These are phyloP conservation scores for Lavandula angustifolia DNA, from an alignment of 257 asterid genomes.

Conservation along the genomic window DNA sequence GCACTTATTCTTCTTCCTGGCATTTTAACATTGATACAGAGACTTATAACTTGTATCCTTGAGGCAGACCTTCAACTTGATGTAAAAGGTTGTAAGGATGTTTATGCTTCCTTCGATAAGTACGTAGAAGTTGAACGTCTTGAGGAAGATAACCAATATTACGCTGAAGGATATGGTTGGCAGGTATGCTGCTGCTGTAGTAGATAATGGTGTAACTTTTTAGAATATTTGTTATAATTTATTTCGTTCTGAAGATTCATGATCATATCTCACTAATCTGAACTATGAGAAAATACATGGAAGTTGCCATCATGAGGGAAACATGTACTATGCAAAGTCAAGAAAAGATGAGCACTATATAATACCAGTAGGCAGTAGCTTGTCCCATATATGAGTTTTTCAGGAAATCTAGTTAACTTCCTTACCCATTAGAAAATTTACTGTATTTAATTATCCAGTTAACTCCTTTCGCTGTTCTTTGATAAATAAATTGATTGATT, in stretches of 20 bases:
- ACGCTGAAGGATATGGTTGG: slow-evolving; percentile 89
- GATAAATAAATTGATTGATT: slow-evolving; percentile 25
- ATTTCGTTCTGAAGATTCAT: slow-evolving; percentile 20
- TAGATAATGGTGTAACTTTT: slow-evolving; percentile 21
- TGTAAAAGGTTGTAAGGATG: slow-evolving; percentile 94
- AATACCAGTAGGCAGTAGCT: not conserved
- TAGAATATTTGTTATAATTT: slow-evolving; percentile 10
- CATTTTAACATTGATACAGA: slow-evolving; percentile 13
- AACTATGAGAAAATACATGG: slow-evolving; percentile 7
- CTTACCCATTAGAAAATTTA: not conserved
- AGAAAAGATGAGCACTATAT: slow-evolving; percentile 8
- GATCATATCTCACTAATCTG: slow-evolving; percentile 7
- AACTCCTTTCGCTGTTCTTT: slow-evolving; percentile 26
- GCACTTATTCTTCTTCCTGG: slow-evolving; percentile 19
- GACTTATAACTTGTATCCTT: slow-evolving; percentile 32
- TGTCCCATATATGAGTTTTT: slow-evolving; percentile 7
- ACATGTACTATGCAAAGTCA: slow-evolving; percentile 9
- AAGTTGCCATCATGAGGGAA: slow-evolving; percentile 20
- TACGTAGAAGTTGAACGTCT: slow-evolving; percentile 98
- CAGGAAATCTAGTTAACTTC: slow-evolving; percentile 10
- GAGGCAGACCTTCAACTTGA: slow-evolving; percentile 93
- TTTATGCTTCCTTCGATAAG: slow-evolving; percentile 95
- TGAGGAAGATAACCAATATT: slow-evolving; percentile 95
- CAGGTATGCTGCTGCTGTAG: slow-evolving; percentile 56
- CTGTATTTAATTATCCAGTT: not conserved